A percentile compares a stretch with the other conserved stretches of the same genome.
phyloP scores from a whole-genome alignment of 2,329 filamentous ascomycete genomes.

The Chrysoporthe puriensis region DNA sequence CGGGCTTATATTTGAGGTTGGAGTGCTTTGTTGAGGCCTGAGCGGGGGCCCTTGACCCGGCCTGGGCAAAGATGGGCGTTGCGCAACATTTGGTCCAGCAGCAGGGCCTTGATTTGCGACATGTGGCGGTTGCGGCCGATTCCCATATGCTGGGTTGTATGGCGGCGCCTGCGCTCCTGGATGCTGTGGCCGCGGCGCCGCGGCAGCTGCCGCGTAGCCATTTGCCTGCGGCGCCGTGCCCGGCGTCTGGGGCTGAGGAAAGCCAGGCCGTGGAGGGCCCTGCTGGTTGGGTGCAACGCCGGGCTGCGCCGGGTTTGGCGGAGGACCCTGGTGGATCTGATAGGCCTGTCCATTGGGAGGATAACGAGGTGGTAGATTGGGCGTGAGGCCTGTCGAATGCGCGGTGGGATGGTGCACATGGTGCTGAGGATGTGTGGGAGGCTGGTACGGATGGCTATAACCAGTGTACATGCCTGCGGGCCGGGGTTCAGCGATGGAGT shows the following conservation, averaged over 20 bases:
- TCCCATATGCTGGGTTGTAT: slow-evolving; percentile 39
- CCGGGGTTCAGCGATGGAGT: slow-evolving; percentile 40
- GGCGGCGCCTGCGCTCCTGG: slow-evolving; percentile 32
- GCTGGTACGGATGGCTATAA: slow-evolving; percentile 28
- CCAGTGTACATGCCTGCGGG: slow-evolving; percentile 35
- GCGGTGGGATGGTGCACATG: slow-evolving; percentile 31
- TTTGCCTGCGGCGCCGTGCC: slow-evolving; percentile 11
- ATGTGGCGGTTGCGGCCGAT: slow-evolving; percentile 31
- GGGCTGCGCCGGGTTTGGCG: slow-evolving; percentile 8
- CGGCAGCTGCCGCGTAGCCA: slow-evolving; percentile 9
- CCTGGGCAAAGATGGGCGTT: slow-evolving; percentile 13
- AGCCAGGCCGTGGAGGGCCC: slow-evolving; percentile 16
- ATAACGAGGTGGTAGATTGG: slow-evolving; percentile 23
- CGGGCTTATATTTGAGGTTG: slow-evolving; percentile 2
- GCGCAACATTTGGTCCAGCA: slow-evolving; percentile 13
- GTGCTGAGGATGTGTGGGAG: slow-evolving; percentile 30
- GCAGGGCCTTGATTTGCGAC: slow-evolving; percentile 1
- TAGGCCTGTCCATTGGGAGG: slow-evolving; percentile 25
- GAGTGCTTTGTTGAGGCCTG: slow-evolving; percentile 9
- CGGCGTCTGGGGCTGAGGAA: slow-evolving; percentile 16
- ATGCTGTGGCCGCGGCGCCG: slow-evolving; percentile 18
- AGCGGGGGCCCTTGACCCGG: slow-evolving; percentile 4
- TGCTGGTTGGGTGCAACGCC: slow-evolving; percentile 13
- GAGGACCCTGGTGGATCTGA: slow-evolving; percentile 12
- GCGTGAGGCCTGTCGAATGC: slow-evolving; percentile 17